Evolutionary conservation across 768 basidiomycete species (phyloP).

Genomic region (Daedaleopsis nitida): DNA sequence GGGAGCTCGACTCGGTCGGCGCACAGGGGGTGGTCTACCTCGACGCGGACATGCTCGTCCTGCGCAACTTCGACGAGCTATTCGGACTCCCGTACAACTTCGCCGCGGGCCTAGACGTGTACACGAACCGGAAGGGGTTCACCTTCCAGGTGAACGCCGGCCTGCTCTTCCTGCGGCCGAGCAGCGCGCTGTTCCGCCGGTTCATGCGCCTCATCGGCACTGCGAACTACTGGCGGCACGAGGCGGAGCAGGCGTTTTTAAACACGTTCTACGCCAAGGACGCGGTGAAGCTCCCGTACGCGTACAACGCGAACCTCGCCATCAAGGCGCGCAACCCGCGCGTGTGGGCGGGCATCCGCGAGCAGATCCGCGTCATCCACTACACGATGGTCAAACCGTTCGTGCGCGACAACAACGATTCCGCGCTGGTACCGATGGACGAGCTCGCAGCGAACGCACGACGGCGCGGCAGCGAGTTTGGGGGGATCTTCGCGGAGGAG

Average conservation of each 20-base stretch:
- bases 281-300: conserved; percentile 39
- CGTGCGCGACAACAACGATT: conserved; percentile 13
- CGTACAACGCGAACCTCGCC: conserved; percentile 45
- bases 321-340: conserved; percentile 36
- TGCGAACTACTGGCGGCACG: conserved; percentile 33
- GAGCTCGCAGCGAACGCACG: conserved; percentile 28
- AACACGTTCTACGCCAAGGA: conserved; percentile 41
- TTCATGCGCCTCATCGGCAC: conserved; percentile 33
- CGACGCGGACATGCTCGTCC: conserved; percentile 46
- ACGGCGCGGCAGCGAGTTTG: conserved; percentile 19
- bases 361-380: conserved; percentile 40
- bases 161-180: conserved; percentile 38
- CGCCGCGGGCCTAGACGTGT: conserved; percentile 45
- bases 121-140: conserved; percentile 34
- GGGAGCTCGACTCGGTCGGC: conserved; percentile 38
- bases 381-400: conserved; percentile 40
- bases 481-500: conserved; percentile 36
- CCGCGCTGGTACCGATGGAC: conserved; percentile 26
- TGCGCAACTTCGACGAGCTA: conserved; percentile 46
- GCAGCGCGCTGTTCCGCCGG: conserved; percentile 29
- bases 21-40: conserved; percentile 40
- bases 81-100: conserved; percentile 43
- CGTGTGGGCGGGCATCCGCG: conserved; percentile 37
- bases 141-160: conserved; percentile 42
- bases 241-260: conserved; percentile 45